Evolutionary conservation across 106 monocot species (phyloP).

Genomic region (Agapanthus africanus): DNA sequence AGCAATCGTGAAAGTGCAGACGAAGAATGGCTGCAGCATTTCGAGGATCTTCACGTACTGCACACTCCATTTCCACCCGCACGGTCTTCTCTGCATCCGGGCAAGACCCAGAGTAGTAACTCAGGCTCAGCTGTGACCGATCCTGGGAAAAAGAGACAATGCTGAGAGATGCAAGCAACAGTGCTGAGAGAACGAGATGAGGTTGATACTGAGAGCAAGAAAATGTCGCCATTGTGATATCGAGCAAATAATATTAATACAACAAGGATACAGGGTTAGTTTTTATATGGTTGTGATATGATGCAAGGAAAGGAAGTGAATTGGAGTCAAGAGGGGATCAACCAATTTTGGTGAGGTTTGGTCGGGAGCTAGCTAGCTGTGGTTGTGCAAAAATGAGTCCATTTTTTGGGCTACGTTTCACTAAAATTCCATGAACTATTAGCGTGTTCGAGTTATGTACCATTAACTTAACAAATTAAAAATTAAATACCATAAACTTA

Average conservation of each 20-base stretch:
- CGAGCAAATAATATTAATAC: not conserved
- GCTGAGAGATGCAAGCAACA: not conserved
- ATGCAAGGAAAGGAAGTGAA: not conserved
- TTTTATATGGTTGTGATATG: conserved; percentile 4
- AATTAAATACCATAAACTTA: too few relatives aligned
- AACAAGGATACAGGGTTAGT: not conserved
- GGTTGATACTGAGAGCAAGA: not conserved
- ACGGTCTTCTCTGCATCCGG: conserved; percentile 45
- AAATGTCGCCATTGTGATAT: not conserved
- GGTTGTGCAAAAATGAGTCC: too few relatives aligned
- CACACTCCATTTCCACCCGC: conserved; percentile 60
- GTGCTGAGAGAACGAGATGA: not conserved
- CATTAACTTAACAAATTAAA: too few relatives aligned
- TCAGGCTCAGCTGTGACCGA: conserved; percentile 42
- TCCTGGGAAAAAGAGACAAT: conserved; percentile 31
- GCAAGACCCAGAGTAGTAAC: conserved; percentile 61
- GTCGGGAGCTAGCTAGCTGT: conserved; percentile 13
- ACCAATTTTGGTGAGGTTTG: conserved; percentile 11
- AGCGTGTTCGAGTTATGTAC: too few relatives aligned
- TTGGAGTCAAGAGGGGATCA: conserved; percentile 17
- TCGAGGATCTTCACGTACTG: conserved; percentile 43
- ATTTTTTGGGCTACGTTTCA: too few relatives aligned
- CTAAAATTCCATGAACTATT: too few relatives aligned
- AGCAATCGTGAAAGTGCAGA: conserved; percentile 86
- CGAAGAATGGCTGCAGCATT: conserved; percentile 64